These are phyloP conservation scores for Polyporus arcularius DNA, from an alignment of 768 basidiomycete genomes.

Conservation along the genomic window DNA sequence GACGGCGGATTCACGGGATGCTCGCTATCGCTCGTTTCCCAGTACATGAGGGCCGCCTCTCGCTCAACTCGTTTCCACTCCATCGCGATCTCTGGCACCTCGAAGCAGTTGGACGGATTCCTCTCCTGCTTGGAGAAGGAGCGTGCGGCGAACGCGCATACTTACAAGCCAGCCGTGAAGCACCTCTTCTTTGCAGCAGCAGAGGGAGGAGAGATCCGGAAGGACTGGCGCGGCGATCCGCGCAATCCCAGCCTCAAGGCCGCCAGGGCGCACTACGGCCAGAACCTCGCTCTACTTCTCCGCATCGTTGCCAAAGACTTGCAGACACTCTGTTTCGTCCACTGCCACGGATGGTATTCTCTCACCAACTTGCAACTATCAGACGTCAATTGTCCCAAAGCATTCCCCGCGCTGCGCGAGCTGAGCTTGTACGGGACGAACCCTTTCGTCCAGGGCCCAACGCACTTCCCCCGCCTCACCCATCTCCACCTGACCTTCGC, in stretches of 20 bases:
- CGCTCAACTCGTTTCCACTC: background rate
- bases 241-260: background rate
- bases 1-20: background rate
- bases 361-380: background rate
- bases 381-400: background rate
- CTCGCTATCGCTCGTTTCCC: background rate
- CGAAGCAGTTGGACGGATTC: background rate
- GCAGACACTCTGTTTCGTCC: background rate
- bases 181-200: background rate
- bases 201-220: background rate
- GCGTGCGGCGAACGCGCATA: background rate
- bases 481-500: too few relatives aligned
- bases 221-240: background rate
- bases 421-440: background rate
- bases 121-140: background rate
- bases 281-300: background rate
- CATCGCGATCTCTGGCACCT: background rate
- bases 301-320: background rate
- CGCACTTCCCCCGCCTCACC: too few relatives aligned
- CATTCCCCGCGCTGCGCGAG: background rate
- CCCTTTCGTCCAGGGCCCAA: background rate
- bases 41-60: background rate
- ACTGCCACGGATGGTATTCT: background rate
- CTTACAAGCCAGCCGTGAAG: background rate
- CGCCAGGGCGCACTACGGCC: background rate